phyloP scores from a whole-genome alignment of 345 rosid genomes.

The Syzygium grande region DNA sequence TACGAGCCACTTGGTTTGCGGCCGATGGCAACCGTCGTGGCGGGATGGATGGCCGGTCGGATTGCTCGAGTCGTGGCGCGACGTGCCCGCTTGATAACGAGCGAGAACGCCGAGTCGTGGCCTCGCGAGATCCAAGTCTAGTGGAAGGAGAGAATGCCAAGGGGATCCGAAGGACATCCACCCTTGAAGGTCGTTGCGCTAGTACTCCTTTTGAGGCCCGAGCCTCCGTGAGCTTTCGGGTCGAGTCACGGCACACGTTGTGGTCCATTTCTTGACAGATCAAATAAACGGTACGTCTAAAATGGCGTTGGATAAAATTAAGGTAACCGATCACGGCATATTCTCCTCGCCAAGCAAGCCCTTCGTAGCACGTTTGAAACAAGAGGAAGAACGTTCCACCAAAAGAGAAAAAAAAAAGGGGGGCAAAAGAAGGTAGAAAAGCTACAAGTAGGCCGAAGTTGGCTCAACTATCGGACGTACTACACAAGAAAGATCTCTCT shows the following conservation, averaged over 20 bases:
- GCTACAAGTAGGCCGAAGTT: not conserved
- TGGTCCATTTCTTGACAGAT: not conserved
- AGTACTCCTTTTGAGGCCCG: not conserved
- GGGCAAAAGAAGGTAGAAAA: not conserved
- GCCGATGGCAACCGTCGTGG: not conserved
- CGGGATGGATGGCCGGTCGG: not conserved
- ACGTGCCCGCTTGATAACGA: not conserved
- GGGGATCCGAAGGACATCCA: no score
- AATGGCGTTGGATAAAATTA: not conserved
- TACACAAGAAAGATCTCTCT: not conserved
- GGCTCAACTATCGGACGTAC: not conserved
- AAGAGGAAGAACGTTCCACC: not conserved
- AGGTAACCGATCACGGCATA: not conserved
- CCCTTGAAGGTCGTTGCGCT: not conserved
- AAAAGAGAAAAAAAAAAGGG: no score
- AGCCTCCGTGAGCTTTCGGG: not conserved
- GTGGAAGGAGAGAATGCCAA: no score
- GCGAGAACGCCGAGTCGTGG: not conserved
- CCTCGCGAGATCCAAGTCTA: not conserved
- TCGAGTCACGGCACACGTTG: not conserved
- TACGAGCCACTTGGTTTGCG: not conserved
- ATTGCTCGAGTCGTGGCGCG: not conserved
- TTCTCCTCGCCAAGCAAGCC: not conserved
- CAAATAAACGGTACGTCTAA: not conserved
- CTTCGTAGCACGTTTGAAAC: not conserved